A percentile compares a stretch with the other conserved stretches of the same genome.
These are phyloP conservation scores for Fusarium irregulare DNA, from an alignment of 2,329 filamentous ascomycete species.

Conservation along the genomic window DNA sequence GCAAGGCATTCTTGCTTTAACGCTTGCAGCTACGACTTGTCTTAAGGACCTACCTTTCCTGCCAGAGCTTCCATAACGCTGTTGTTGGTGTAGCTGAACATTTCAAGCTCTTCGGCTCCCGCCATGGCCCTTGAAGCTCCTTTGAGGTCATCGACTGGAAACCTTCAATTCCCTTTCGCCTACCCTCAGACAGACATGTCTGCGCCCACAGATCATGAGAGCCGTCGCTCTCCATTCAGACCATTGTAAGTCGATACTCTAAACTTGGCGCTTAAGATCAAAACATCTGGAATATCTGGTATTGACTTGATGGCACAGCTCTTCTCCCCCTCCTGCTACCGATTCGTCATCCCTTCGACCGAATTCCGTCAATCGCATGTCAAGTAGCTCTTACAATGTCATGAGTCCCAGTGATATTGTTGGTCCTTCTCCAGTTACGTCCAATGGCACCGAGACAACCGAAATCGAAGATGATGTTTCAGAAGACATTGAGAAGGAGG, in stretches of 20 bases:
- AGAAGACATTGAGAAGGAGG: slow-evolving; percentile 64
- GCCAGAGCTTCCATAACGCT: slow-evolving; percentile 22
- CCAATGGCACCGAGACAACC: slow-evolving; percentile 83
- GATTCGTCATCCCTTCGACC: slow-evolving; percentile 65
- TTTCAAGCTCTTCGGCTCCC: slow-evolving; percentile 18
- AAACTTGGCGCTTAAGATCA: too few species aligned
- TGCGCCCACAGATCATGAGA: slow-evolving; percentile 63
- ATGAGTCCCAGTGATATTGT: slow-evolving; percentile 76
- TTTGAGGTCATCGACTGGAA: slow-evolving; percentile 70
- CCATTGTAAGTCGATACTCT: slow-evolving; percentile 61
- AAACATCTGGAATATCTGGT: background rate
- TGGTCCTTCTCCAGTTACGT: slow-evolving; percentile 86
- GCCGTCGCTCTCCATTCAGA: slow-evolving; percentile 61
- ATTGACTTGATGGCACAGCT: slow-evolving; percentile 44
- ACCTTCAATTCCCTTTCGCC: slow-evolving; percentile 52
- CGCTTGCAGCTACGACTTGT: slow-evolving; percentile 27
- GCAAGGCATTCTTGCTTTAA: slow-evolving; percentile 43
- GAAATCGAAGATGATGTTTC: slow-evolving; percentile 84
- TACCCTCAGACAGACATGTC: slow-evolving; percentile 66
- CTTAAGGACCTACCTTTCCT: slow-evolving; percentile 18
- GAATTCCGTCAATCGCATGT: slow-evolving; percentile 59
- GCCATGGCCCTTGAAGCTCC: slow-evolving; percentile 62
- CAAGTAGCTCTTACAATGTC: slow-evolving; percentile 64
- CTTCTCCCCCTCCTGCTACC: slow-evolving; percentile 51
- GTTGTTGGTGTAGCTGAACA: slow-evolving; percentile 26